Evolutionary conservation across 805 yeast genomes (phyloP).

Genomic region (Tetrapisispora taiwanensis): DNA sequence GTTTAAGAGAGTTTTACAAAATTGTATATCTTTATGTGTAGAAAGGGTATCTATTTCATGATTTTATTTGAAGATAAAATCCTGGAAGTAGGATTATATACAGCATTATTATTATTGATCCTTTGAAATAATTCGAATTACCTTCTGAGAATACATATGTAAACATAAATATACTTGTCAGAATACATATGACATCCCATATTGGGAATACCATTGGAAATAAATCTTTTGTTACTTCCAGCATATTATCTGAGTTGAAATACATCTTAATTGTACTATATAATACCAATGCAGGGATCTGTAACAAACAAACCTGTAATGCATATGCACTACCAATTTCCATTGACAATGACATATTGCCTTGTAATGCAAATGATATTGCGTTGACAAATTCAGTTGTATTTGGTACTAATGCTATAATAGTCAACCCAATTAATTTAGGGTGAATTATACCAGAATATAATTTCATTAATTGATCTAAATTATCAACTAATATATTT

Average conservation of each 20-base stretch:
- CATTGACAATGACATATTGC: constrained; percentile 92
- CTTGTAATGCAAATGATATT: constrained; percentile 89
- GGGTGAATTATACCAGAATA: constrained; percentile 64
- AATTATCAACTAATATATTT: constrained; percentile 85
- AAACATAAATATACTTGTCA: constrained; percentile 78
- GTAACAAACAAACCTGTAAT: constrained; percentile 85
- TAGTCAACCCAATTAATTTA: constrained; percentile 83
- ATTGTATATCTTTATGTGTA: too few relatives aligned
- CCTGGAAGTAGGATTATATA: constrained; percentile 72
- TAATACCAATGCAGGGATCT: constrained; percentile 81
- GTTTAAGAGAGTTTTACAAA: too few relatives aligned
- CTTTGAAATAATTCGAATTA: constrained; percentile 90
- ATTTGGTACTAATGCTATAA: constrained; percentile 92
- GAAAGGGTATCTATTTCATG: not conserved
- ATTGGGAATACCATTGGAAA: constrained; percentile 85
- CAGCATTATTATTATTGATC: constrained; percentile 71
- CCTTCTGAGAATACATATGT: constrained; percentile 95
- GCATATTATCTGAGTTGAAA: constrained; percentile 21
- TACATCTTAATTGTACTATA: constrained; percentile 48
- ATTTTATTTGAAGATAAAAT: constrained; percentile 50
- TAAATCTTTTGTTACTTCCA: constrained; percentile 25
- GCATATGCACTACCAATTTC: constrained; percentile 98
- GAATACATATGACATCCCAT: constrained; percentile 85
- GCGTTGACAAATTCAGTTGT: constrained; percentile 96
- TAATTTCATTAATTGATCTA: constrained; percentile 74